Evolutionary conservation across 352 stramenopile genomes (phyloP).

Genomic region (Phytophthora sp.): DNA sequence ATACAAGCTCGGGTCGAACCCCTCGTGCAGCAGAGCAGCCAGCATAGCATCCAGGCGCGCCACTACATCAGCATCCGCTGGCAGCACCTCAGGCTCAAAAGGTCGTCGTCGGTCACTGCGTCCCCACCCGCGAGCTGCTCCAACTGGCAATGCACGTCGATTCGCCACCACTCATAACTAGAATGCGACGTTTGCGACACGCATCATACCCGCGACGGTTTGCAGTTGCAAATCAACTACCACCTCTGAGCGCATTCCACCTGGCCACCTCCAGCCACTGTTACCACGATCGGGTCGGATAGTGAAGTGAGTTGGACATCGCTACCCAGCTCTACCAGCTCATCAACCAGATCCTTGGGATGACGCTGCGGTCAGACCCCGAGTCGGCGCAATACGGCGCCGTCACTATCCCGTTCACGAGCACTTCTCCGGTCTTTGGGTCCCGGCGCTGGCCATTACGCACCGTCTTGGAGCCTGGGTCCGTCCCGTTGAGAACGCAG

Average conservation of each 20-base stretch:
- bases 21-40: not conserved
- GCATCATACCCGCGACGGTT: conserved; percentile 1
- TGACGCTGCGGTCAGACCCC: not conserved
- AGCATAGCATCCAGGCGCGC: not conserved
- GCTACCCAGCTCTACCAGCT: not conserved
- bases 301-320: not conserved
- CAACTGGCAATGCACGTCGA: not conserved
- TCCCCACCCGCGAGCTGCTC: conserved; percentile 2
- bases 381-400: not conserved
- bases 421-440: conserved; percentile 1
- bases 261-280: conserved; percentile 1
- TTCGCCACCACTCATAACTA: conserved; percentile 7
- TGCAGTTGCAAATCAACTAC: conserved; percentile 13
- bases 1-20: not conserved
- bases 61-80: not conserved
- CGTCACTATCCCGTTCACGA: not conserved
- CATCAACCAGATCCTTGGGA: conserved; percentile 3
- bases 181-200: conserved; percentile 10
- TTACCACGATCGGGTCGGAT: not conserved
- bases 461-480: not conserved
- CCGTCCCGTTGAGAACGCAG: not conserved
- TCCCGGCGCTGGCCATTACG: not conserved
- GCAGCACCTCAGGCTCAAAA: not conserved
- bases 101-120: not conserved
- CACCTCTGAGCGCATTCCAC: not conserved